Evolutionary conservation across 345 rosid genomes (phyloP).

Genomic region (Zanthoxylum bungeanum): DNA sequence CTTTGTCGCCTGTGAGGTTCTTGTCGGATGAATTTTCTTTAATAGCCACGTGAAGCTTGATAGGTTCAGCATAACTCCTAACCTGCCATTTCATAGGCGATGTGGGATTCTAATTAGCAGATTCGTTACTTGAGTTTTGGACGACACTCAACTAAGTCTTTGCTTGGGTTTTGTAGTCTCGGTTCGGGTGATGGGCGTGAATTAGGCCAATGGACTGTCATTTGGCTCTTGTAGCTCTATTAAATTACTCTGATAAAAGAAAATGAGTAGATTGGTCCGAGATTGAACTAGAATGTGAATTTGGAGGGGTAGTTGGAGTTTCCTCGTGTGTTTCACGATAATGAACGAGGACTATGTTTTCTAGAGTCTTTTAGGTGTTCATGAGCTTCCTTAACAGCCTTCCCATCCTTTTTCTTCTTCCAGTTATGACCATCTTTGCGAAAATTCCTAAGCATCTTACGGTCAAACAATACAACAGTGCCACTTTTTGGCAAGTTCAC

Average conservation of each 20-base stretch:
- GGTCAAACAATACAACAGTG: constrained; percentile 67
- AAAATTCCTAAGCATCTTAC: constrained; percentile 97
- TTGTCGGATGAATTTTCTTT: no score
- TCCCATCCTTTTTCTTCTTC: constrained; percentile 99
- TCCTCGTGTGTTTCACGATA: constrained; percentile 96
- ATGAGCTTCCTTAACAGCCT: constrained; percentile 97
- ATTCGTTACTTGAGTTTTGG: no score
- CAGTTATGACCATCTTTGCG: constrained; percentile 97
- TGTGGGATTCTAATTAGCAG: no score
- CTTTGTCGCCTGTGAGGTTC: no score
- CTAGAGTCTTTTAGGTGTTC: constrained; percentile 89
- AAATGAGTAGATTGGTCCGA: constrained; percentile 56
- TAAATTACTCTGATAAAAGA: constrained; percentile 56
- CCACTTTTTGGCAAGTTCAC: constrained; percentile 83
- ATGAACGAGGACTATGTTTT: constrained; percentile 95
- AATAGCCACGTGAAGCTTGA: no score
- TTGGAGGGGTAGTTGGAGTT: constrained; percentile 70
- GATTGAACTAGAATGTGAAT: constrained; percentile 77
- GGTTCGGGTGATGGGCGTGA: no score
- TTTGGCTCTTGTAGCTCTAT: no score
- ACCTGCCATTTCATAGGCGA: no score
- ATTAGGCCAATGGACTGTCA: no score
- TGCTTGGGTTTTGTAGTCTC: no score
- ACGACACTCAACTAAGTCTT: no score
- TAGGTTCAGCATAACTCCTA: no score